Percentiles rank a stretch among this genome's conserved stretches.
Evolutionary conservation across 2,329 filamentous ascomycete species (phyloP).

Genomic region (Clonostachys chloroleuca): DNA sequence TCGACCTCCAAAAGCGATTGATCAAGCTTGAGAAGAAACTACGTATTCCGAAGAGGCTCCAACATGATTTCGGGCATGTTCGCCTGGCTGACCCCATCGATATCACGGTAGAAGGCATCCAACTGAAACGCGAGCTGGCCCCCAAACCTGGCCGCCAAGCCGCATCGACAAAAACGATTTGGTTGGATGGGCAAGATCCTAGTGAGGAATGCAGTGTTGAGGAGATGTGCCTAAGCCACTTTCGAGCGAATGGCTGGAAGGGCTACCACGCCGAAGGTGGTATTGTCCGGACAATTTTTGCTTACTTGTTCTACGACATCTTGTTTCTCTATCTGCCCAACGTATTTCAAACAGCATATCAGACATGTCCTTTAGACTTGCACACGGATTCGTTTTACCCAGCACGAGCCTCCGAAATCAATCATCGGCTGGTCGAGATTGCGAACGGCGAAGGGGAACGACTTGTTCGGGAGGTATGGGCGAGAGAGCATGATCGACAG

Average conservation of each 20-base stretch:
- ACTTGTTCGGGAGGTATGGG: conserved; percentile 66
- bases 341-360: conserved; percentile 93
- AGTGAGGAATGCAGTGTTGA: conserved; percentile 82
- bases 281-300: conserved; percentile 86
- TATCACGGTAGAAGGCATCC: conserved; percentile 71
- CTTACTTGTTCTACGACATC: conserved; percentile 88
- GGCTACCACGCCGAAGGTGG: conserved; percentile 92
- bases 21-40: conserved; percentile 83
- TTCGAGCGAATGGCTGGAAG: conserved; percentile 82
- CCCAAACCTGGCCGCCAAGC: conserved; percentile 29
- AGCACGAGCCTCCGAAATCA: conserved; percentile 82
- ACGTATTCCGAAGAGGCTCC: conserved; percentile 76
- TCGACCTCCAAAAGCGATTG: conserved; percentile 92
- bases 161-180: conserved; percentile 70
- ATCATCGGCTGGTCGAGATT: conserved; percentile 79
- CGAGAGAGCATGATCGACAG: conserved; percentile 60
- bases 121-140: conserved; percentile 59
- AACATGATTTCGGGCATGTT: conserved; percentile 91
- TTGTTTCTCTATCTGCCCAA: conserved; percentile 92
- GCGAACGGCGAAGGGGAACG: conserved; percentile 71
- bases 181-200: conserved; percentile 73
- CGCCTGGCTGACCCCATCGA: conserved; percentile 71
- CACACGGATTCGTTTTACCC: conserved; percentile 92
- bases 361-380: conserved; percentile 89
- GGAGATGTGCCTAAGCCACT: conserved; percentile 87